Base-by-base conservation (phyloP, 176 grass and related monocot species). In the Luzula sylvatica region DNA sequence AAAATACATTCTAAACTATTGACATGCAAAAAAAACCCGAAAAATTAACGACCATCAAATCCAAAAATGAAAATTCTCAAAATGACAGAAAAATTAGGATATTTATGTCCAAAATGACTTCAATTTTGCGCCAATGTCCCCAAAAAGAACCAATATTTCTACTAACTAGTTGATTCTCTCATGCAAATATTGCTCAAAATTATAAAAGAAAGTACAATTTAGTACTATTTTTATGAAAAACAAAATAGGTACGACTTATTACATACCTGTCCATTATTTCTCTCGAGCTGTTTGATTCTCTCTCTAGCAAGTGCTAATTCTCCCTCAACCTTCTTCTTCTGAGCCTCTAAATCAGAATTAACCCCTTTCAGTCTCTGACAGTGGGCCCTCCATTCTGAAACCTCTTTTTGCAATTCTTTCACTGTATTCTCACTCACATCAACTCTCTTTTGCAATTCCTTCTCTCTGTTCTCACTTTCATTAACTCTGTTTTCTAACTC, bases 321-420 rank as follows among this genome's bases (percentile, higher is more conserved):
- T 40, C 23, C 65, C 19, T 44, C 55, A 23, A 76, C 46, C 14
- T 43, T 69, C 73, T 69, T 76, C 7, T 63, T 76, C 65, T 76
- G 55, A 17, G 24, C 28, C 13, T 69, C 47, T 55, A 76, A 12
- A 16, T 69, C 64, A 69, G 47, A 38, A 62, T 76, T 69, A 19
- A 53, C 4, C 26, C 35, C 65, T 46, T 26, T 42, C 44, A 76
- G 30, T 60, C 43, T 69, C 23, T 76, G 55, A 22, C 65, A 23
- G 55, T 69, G 46, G 25, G 23, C 19, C 52, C 18, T 53, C 23
- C 68, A 52, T 21, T 58, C 55, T 58, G 52, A 29, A 35, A 76
- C 55, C 47, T 76, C 73, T 7, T 38, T 11, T 38, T 54, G 65
- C 22, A 68, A 69, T 4, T 76, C 65, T 39, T 58, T 55, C 26